Percentiles rank a stretch among this genome's conserved stretches.
Evolutionary conservation across 768 basidiomycete species (phyloP).

Genomic region (Pisolithus marmoratus): DNA sequence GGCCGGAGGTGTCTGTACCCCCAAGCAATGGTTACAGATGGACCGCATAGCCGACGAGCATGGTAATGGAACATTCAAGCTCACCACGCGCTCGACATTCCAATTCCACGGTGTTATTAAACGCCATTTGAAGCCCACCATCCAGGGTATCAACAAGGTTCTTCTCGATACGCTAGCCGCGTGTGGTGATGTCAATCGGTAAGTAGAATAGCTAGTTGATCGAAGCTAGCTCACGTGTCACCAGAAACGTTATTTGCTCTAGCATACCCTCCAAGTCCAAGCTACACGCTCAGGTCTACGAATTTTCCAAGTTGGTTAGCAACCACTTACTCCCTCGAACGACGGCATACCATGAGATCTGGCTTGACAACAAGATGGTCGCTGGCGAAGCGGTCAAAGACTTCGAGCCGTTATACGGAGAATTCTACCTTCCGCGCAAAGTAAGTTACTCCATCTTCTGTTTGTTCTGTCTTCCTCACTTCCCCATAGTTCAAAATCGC

Average conservation of each 20-base stretch:
- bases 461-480: neutral
- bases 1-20: constrained; percentile 91
- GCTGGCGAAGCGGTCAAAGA: constrained; percentile 92
- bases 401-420: constrained; percentile 95
- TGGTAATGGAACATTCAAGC: constrained; percentile 90
- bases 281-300: constrained; percentile 76
- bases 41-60: constrained; percentile 96
- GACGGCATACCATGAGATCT: constrained; percentile 96
- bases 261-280: constrained; percentile 88
- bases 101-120: constrained; percentile 99
- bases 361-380: constrained; percentile 96
- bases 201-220: constrained; percentile 10
- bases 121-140: constrained; percentile 89
- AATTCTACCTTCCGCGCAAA: constrained; percentile 95
- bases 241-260: constrained; percentile 85
- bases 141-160: constrained; percentile 90
- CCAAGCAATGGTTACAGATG: constrained; percentile 92
- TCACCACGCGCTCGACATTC: constrained; percentile 97
- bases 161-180: constrained; percentile 95
- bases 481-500: constrained; percentile 86
- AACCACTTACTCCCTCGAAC: constrained; percentile 85
- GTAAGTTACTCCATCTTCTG: constrained; percentile 34
- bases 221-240: constrained; percentile 4
- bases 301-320: constrained; percentile 80
- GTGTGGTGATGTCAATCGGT: constrained; percentile 97